These are phyloP conservation scores for Eutrema heterophyllum DNA, from an alignment of 345 rosid genomes.

Conservation along the genomic window DNA sequence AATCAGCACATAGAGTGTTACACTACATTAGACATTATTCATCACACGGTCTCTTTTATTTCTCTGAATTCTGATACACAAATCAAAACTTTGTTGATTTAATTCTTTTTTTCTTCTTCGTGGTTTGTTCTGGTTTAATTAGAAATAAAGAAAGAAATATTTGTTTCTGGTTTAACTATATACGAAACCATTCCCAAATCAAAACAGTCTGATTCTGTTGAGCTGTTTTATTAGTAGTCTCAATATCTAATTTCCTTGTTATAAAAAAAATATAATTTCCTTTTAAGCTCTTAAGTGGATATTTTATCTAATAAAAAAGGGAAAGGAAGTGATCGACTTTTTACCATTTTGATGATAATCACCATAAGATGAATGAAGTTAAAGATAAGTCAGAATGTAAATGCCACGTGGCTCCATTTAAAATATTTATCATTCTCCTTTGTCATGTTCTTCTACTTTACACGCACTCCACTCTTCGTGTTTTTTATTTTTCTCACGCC, in stretches of 20 bases:
- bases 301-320: background rate
- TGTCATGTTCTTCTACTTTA: conserved; percentile 19
- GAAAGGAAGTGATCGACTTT: background rate
- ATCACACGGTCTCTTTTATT: background rate
- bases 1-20: background rate
- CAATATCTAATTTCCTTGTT: background rate
- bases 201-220: background rate
- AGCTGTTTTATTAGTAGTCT: background rate
- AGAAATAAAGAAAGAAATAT: too few species aligned
- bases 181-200: background rate
- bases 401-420: conserved; percentile 20
- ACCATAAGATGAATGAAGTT: conserved; percentile 2
- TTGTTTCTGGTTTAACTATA: background rate
- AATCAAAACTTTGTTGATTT: background rate
- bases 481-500: background rate
- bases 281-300: background rate
- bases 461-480: conserved; percentile 27
- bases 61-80: background rate
- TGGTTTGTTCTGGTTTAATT: background rate
- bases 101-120: too few species aligned
- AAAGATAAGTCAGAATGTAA: conserved; percentile 9
- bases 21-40: background rate
- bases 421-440: conserved; percentile 7
- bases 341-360: background rate
- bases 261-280: too few species aligned